Percentiles rank a stretch among this genome's conserved stretches.
Evolutionary conservation across 441 rosid genomes (phyloP).

Genomic region (Pelargonium fulgidum): DNA sequence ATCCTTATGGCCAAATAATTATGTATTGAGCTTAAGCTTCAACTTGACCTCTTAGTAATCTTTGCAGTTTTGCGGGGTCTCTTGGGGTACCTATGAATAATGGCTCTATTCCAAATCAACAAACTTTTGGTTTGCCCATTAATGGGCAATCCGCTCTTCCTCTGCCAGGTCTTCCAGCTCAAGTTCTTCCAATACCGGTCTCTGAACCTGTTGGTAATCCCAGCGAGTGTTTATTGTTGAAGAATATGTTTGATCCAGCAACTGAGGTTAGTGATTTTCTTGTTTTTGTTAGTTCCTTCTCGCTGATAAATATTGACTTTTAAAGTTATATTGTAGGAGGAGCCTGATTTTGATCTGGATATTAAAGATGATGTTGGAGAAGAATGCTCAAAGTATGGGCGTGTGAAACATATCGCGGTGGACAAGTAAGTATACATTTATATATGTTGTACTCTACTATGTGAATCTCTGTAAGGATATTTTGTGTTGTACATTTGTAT

Average conservation of each 20-base stretch:
- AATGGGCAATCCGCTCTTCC: slow-evolving; percentile 46
- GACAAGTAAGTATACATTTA: slow-evolving; percentile 51
- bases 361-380: slow-evolving; percentile 68
- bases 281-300: slow-evolving; percentile 36
- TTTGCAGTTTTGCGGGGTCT: slow-evolving; percentile 51
- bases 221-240: slow-evolving; percentile 68
- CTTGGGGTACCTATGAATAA: slow-evolving; percentile 57
- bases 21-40: neutral
- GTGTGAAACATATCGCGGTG: slow-evolving; percentile 56
- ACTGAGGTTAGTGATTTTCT: slow-evolving; percentile 52
- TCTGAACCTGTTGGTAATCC: slow-evolving; percentile 63
- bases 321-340: slow-evolving; percentile 41
- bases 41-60: neutral
- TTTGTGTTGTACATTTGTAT: slow-evolving; percentile 19
- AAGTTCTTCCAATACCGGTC: slow-evolving; percentile 38
- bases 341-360: slow-evolving; percentile 70
- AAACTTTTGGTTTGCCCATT: slow-evolving; percentile 40
- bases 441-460: neutral
- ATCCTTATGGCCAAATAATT: neutral
- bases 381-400: slow-evolving; percentile 79
- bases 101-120: slow-evolving; percentile 49
- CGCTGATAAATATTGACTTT: slow-evolving; percentile 10
- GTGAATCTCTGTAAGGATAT: slow-evolving; percentile 7
- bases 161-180: slow-evolving; percentile 42
- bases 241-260: slow-evolving; percentile 87